Percentiles rank a stretch among this genome's conserved stretches.
Evolutionary conservation across 2,329 filamentous ascomycete genomes (phyloP).

Genomic region (Talaromyces rugulosus): DNA sequence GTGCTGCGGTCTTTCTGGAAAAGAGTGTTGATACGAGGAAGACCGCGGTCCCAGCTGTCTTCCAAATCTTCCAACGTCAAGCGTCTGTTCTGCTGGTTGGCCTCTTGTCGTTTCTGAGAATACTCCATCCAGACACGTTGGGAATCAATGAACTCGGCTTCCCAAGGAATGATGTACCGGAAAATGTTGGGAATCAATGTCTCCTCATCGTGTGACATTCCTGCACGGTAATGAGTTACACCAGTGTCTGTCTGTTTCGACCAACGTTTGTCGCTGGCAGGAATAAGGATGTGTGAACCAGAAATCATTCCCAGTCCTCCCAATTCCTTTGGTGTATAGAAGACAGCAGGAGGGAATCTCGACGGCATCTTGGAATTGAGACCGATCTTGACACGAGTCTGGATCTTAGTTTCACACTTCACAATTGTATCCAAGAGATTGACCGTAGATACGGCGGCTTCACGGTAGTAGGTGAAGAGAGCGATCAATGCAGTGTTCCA

Average conservation of each 20-base stretch:
- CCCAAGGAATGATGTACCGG: slow-evolving; percentile 98
- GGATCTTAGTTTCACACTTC: slow-evolving; percentile 99
- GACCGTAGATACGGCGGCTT: slow-evolving; percentile 93
- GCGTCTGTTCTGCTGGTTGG: slow-evolving; percentile 93
- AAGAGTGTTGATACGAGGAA: slow-evolving; percentile 95
- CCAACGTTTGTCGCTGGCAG: slow-evolving; percentile 96
- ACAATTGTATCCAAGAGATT: slow-evolving; percentile 94
- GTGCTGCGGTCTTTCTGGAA: slow-evolving; percentile 99
- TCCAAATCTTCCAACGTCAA: slow-evolving; percentile 94
- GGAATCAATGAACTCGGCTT: slow-evolving; percentile 97
- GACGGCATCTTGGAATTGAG: slow-evolving; percentile 99
- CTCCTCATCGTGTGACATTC: slow-evolving; percentile 98
- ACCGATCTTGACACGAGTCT: slow-evolving; percentile 97
- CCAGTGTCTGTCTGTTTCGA: slow-evolving; percentile 97
- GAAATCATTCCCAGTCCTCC: slow-evolving; percentile 99
- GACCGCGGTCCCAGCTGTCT: slow-evolving; percentile 95
- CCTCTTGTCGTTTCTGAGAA: slow-evolving; percentile 93
- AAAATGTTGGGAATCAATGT: slow-evolving; percentile 98
- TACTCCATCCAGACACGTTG: slow-evolving; percentile 99
- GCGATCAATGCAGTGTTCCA: slow-evolving; percentile 98
- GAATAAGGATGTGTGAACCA: slow-evolving; percentile 94
- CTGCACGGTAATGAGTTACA: slow-evolving; percentile 92
- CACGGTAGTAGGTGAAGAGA: slow-evolving; percentile 96
- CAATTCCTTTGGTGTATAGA: slow-evolving; percentile 97
- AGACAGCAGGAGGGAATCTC: slow-evolving; percentile 94